Percentiles rank a stretch among this genome's conserved stretches.
Evolutionary conservation across 2,329 filamentous ascomycete species (phyloP).

Genomic region (Colletotrichum neosansevieriae): DNA sequence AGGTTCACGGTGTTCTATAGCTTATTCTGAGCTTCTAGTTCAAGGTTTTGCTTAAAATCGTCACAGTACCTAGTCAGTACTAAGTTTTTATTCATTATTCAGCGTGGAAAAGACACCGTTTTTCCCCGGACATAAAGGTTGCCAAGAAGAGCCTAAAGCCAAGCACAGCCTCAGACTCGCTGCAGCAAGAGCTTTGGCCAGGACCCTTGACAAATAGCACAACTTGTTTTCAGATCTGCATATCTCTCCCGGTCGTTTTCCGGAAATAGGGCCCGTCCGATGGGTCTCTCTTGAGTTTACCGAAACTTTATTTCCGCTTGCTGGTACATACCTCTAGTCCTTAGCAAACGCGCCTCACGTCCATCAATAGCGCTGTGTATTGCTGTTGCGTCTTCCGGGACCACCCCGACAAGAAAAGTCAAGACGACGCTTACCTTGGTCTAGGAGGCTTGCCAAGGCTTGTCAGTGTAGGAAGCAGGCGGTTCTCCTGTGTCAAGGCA

Average conservation of each 20-base stretch:
- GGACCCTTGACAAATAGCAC: conserved; percentile 10
- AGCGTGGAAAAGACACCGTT: too few species aligned
- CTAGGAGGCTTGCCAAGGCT: conserved; percentile 6
- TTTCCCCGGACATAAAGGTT: too few species aligned
- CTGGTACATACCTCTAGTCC: too few species aligned
- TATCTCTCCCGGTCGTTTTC: background rate
- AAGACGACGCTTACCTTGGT: background rate
- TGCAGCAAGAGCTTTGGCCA: background rate
- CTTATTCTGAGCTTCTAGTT: too few species aligned
- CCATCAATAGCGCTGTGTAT: background rate
- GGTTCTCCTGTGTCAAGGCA: background rate
- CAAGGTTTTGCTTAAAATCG: too few species aligned
- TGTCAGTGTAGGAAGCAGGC: conserved; percentile 6
- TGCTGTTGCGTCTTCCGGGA: background rate
- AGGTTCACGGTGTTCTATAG: too few species aligned
- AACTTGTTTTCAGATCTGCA: background rate
- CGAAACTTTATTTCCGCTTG: background rate
- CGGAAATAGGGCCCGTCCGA: background rate
- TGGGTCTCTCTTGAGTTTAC: background rate
- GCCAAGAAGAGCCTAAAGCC: background rate
- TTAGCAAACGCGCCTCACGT: background rate
- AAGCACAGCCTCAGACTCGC: background rate
- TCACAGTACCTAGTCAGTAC: too few species aligned
- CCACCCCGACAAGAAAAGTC: conserved; percentile 11
- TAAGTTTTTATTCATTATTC: too few species aligned